Base-by-base conservation (phyloP, 2,329 filamentous ascomycete genomes). In the Sarocladium oryzae region DNA sequence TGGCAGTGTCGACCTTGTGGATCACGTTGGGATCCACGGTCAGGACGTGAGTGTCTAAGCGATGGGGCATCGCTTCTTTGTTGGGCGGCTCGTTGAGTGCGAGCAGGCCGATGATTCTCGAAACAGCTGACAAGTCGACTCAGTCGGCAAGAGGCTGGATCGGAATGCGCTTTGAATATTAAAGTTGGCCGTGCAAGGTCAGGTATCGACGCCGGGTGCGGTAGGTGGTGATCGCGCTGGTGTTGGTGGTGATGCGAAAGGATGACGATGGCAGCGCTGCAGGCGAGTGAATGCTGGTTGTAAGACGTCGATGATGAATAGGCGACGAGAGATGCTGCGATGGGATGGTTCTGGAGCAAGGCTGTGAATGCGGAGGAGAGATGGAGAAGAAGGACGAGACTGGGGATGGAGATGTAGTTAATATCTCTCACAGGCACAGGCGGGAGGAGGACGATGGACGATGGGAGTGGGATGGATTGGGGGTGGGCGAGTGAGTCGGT, bases 1-100 rank as follows among this genome's bases (percentile, higher is more conserved):
- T 95, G 59, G 86, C 81, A 1, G 92, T 96, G 71, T 97, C 91
- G 63, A 97, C 89, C 68, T 95, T 89, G 76, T 93, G 88, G 67
- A 99, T 91, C 60, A 92, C 86, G 66, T 86, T 88, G 57, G 89
- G 85, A 74, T 96, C 90, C 68, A 97, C 88, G 56, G 89, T 90
- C 64, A 97, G 78, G 66, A 97, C 88, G 63, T 92, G 88, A 55
- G 86, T 85, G 69, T 88, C 84, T 69, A 95, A 78, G 71, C 82
- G 80, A 65, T 88, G 84, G 73, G 89, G 89, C 92, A 97, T 97
- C 49, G 54, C 62, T 71, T 69, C 60, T 51, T 46, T 56, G 56
- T 46, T 56, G 56, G 53, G 56, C 58, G 63, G 66, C 68, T 45
- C 50, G 26, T 70, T 70, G 65, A 64, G 48, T 51, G 56, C n/a